Percentiles rank a stretch among this genome's conserved stretches.
Conservation (phyloP, 805 yeast species). For the Cyberlindnera mrakii region DNA sequence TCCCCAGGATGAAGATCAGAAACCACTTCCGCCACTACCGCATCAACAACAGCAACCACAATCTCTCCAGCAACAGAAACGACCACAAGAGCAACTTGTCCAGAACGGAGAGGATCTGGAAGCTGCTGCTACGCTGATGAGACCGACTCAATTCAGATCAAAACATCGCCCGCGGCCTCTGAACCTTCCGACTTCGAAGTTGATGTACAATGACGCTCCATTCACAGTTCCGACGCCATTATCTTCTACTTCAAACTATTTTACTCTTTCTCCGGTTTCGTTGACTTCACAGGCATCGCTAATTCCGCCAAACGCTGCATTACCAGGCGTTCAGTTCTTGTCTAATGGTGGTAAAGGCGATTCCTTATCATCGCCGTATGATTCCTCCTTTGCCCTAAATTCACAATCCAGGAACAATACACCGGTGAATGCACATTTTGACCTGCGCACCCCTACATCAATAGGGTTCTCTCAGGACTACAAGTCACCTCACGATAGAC, state of each 20-base stretch:
- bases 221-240: conserved; percentile 18
- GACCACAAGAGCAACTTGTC: conserved; percentile 4
- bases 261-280: conserved; percentile 14
- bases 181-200: conserved; percentile 8
- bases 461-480: conserved; percentile 4
- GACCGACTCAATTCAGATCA: conserved; percentile 21
- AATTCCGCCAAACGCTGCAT: conserved; percentile 7
- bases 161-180: conserved; percentile 24
- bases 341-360: conserved; percentile 5
- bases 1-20: neutral
- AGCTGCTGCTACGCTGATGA: conserved; percentile 13
- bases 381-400: conserved; percentile 11
- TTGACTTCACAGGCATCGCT: conserved; percentile 4
- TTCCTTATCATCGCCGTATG: conserved; percentile 15
- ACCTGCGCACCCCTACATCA: neutral
- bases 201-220: conserved; percentile 17
- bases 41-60: conserved; percentile 1
- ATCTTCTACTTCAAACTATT: conserved; percentile 15
- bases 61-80: neutral
- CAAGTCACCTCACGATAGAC: conserved; percentile 9
- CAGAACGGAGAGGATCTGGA: conserved; percentile 7
- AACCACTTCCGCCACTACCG: conserved; percentile 1
- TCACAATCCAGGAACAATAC: conserved; percentile 10
- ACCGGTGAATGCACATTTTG: conserved; percentile 6
- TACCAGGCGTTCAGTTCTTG: conserved; percentile 17